phyloP scores from a whole-genome alignment of 805 yeast genomes.

The Candida ficus region DNA sequence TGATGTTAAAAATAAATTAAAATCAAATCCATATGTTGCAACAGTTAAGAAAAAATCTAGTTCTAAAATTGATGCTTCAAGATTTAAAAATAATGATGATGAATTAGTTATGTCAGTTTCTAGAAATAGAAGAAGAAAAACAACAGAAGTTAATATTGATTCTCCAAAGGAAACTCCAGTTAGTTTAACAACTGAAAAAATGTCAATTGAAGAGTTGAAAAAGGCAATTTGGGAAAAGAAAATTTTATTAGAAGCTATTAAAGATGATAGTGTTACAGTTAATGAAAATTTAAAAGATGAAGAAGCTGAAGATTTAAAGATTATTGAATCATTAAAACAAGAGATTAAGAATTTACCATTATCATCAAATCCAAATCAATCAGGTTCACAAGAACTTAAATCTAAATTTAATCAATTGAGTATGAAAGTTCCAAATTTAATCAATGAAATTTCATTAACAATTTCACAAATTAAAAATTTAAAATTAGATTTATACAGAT shows the following conservation, averaged over 20 bases:
- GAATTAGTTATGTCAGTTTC: constrained; percentile 29
- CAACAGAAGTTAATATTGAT: neutral
- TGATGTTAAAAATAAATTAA: constrained; percentile 55
- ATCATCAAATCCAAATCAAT: constrained; percentile 32
- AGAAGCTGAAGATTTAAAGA: constrained; percentile 39
- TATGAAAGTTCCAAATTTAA: constrained; percentile 53
- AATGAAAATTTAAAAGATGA: constrained; percentile 40
- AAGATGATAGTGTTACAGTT: constrained; percentile 27
- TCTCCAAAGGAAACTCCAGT: neutral
- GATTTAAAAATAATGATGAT: constrained; percentile 77
- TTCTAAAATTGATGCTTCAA: constrained; percentile 31
- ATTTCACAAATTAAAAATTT: constrained; percentile 64
- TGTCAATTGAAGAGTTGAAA: constrained; percentile 48
- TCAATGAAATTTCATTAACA: constrained; percentile 51
- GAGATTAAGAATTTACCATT: constrained; percentile 42
- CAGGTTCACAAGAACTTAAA: constrained; percentile 31
- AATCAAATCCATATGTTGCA: constrained; percentile 8
- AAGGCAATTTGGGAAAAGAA: constrained; percentile 71
- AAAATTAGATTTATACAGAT: constrained; percentile 58
- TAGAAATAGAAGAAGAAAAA: constrained; percentile 25
- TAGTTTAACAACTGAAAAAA: constrained; percentile 7
- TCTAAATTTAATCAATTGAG: constrained; percentile 24
- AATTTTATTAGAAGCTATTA: constrained; percentile 50
- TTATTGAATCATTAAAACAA: constrained; percentile 36
- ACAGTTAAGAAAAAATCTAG: constrained; percentile 24